Evolutionary conservation across 2,329 filamentous ascomycete genomes (phyloP).

Genomic region (Cladosporium sp.): DNA sequence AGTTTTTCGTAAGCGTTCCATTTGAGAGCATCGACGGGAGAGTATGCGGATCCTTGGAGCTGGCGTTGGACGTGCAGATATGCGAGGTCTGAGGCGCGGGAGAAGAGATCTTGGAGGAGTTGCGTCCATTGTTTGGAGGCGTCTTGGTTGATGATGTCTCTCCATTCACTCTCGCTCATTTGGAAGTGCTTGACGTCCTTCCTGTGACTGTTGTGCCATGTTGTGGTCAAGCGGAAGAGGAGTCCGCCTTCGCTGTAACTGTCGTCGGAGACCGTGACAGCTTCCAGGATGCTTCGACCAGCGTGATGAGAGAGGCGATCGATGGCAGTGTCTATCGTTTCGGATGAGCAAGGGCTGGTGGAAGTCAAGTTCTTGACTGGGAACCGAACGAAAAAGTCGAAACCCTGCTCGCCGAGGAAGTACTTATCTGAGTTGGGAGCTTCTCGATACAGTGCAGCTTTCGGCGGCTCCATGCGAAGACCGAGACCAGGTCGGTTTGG

Average conservation of each 20-base stretch:
- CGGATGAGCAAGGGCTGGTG: background rate
- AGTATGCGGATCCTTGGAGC: background rate
- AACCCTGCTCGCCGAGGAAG: background rate
- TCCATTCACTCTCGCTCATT: background rate
- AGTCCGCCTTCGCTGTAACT: background rate
- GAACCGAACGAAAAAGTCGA: background rate
- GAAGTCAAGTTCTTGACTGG: background rate
- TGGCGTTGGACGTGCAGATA: constrained; percentile 17
- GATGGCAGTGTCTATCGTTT: background rate
- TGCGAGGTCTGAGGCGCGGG: constrained; percentile 5
- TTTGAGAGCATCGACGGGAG: background rate
- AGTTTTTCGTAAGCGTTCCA: background rate
- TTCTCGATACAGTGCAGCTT: constrained; percentile 8
- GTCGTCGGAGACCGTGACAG: constrained; percentile 1
- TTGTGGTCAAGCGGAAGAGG: constrained; percentile 1
- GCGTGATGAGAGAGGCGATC: background rate
- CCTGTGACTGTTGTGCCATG: background rate
- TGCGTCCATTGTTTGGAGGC: background rate
- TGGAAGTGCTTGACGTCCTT: background rate
- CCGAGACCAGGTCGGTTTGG: background rate
- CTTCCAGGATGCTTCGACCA: constrained; percentile 6
- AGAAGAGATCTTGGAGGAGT: background rate
- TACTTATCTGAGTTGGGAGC: background rate
- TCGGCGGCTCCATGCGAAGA: constrained; percentile 3
- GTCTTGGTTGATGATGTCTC: too few species aligned